These are phyloP conservation scores for Serendipita sp. DNA, from an alignment of 768 basidiomycete genomes.

Conservation along the genomic window DNA sequence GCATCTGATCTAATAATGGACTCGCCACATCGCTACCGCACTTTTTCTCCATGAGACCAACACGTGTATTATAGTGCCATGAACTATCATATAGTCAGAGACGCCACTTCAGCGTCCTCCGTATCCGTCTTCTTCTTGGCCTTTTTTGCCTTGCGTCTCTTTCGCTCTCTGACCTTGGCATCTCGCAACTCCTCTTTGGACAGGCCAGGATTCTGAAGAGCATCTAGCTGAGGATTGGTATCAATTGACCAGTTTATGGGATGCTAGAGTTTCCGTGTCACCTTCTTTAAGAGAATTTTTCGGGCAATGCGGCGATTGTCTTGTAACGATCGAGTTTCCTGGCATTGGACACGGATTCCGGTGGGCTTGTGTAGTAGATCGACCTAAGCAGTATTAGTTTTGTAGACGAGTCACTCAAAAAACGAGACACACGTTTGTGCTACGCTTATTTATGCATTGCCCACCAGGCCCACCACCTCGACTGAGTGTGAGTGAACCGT, in stretches of 20 bases:
- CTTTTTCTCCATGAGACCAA: background rate
- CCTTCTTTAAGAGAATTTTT: slow-evolving; percentile 60
- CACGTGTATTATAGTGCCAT: background rate
- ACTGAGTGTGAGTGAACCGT: slow-evolving; percentile 2
- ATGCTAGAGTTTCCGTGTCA: slow-evolving; percentile 6
- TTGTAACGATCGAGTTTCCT: slow-evolving; percentile 72
- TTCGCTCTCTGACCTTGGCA: slow-evolving; percentile 63
- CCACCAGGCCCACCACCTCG: slow-evolving; percentile 84
- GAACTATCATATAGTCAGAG: background rate
- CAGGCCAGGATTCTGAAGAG: slow-evolving; percentile 55
- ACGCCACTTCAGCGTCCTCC: slow-evolving; percentile 12
- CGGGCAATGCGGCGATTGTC: slow-evolving; percentile 70
- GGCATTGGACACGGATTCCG: slow-evolving; percentile 71
- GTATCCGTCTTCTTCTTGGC: slow-evolving; percentile 46
- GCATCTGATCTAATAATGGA: background rate
- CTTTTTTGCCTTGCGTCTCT: slow-evolving; percentile 61
- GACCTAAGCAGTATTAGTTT: slow-evolving; percentile 32
- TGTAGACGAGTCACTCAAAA: background rate
- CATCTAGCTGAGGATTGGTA: slow-evolving; percentile 40
- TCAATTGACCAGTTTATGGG: slow-evolving; percentile 14
- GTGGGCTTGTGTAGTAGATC: slow-evolving; percentile 82
- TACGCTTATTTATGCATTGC: slow-evolving; percentile 95
- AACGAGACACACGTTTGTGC: slow-evolving; percentile 26
- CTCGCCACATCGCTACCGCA: background rate
- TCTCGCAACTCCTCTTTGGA: slow-evolving; percentile 52